These are phyloP conservation scores for Hirschioporus abietinus DNA, from an alignment of 768 basidiomycete genomes.

Conservation along the genomic window DNA sequence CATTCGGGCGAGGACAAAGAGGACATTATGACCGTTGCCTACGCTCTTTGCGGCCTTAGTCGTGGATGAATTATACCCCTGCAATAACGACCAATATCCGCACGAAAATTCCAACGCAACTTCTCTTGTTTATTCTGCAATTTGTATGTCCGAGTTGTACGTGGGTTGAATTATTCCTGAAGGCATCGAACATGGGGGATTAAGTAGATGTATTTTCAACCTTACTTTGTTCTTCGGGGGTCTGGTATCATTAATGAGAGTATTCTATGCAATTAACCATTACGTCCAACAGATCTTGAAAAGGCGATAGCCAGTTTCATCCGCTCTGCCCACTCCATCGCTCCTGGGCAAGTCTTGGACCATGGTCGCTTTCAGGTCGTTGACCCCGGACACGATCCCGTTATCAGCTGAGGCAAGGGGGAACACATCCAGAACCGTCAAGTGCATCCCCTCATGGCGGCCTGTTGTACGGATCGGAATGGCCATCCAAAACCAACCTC, in stretches of 20 bases:
- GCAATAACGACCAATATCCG: neutral
- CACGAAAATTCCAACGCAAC: neutral
- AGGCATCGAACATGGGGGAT: neutral
- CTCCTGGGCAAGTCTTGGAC: constrained; percentile 43
- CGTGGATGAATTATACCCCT: constrained; percentile 14
- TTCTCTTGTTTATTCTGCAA: neutral
- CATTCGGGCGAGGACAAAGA: constrained; percentile 23
- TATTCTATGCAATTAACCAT: neutral
- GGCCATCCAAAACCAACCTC: constrained; percentile 67
- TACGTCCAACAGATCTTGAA: constrained; percentile 71
- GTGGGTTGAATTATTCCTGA: neutral
- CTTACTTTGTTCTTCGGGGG: neutral
- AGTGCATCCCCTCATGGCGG: constrained; percentile 53
- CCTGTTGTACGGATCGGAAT: constrained; percentile 63
- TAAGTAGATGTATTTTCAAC: neutral
- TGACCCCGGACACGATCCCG: constrained; percentile 7
- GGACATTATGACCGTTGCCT: constrained; percentile 66
- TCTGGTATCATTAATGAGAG: neutral
- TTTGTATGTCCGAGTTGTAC: neutral
- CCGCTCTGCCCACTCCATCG: constrained; percentile 56
- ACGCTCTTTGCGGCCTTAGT: constrained; percentile 57
- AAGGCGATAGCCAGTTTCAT: constrained; percentile 64
- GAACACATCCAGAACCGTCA: constrained; percentile 55
- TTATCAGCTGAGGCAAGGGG: constrained; percentile 17
- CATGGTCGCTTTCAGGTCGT: constrained; percentile 40